phyloP scores from a whole-genome alignment of 768 basidiomycete genomes.

The Pisolithus microcarpus region DNA sequence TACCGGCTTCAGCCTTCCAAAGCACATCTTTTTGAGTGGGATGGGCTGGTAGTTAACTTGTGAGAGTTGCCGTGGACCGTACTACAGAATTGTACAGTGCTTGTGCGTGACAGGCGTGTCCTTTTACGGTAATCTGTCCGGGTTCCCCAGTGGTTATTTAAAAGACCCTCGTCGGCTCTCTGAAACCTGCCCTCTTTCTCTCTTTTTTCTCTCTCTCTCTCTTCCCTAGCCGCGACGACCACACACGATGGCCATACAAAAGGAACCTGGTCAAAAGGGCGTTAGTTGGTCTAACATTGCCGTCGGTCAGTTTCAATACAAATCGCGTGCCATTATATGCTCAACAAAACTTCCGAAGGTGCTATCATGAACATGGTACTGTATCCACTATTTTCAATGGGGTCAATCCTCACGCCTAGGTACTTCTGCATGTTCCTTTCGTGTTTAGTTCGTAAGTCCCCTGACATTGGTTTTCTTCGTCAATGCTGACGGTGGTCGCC shows the following conservation, averaged over 20 bases:
- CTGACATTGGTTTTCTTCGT: background rate
- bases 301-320: conserved; percentile 54
- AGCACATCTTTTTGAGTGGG: too few relatives aligned
- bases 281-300: conserved; percentile 94
- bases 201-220: conserved; percentile 5
- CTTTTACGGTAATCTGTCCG: background rate
- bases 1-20: too few relatives aligned
- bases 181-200: background rate
- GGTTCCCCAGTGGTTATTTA: background rate
- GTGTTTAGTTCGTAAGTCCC: conserved; percentile 39
- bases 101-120: background rate
- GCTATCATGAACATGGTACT: conserved; percentile 97
- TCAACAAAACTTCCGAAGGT: conserved; percentile 42
- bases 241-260: conserved; percentile 65
- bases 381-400: conserved; percentile 31
- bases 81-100: too few relatives aligned
- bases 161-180: background rate
- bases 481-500: conserved; percentile 5
- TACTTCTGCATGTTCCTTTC: background rate
- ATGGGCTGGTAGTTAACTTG: too few relatives aligned
- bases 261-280: conserved; percentile 87
- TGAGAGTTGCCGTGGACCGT: too few relatives aligned
- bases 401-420: conserved; percentile 6
- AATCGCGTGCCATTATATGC: conserved; percentile 8
- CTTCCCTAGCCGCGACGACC: conserved; percentile 11